Evolutionary conservation across 2,329 filamentous ascomycete species (phyloP).

Genomic region (Pseudohalonectria lignicola): DNA sequence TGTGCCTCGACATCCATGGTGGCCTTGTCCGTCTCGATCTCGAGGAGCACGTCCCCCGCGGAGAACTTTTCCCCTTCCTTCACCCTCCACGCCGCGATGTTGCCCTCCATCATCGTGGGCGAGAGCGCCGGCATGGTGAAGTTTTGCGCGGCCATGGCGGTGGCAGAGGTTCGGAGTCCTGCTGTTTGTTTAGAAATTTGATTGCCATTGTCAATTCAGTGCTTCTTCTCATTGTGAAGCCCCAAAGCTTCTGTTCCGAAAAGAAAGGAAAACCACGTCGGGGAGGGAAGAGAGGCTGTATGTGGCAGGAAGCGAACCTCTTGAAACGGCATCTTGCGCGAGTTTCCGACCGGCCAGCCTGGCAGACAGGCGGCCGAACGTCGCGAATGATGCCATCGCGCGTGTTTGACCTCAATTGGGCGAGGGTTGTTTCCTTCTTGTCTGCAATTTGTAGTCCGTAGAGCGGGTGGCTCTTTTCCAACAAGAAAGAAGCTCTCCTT

Average conservation of each 20-base stretch:
- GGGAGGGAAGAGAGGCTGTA: background rate
- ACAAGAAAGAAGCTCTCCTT: background rate
- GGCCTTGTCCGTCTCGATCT: slow-evolving; percentile 91
- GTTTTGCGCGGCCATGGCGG: slow-evolving; percentile 65
- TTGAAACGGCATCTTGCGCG: slow-evolving; percentile 35
- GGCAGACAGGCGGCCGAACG: slow-evolving; percentile 9
- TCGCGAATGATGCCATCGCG: slow-evolving; percentile 9
- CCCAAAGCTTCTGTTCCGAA: background rate
- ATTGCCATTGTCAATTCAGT: background rate
- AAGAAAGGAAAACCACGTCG: slow-evolving; percentile 4
- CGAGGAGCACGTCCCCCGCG: slow-evolving; percentile 76
- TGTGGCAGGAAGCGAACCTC: slow-evolving; percentile 38
- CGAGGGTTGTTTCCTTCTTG: background rate
- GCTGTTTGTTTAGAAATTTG: slow-evolving; percentile 6
- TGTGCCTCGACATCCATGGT: slow-evolving; percentile 93
- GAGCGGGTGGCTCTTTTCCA: background rate
- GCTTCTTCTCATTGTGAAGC: background rate
- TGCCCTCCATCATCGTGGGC: slow-evolving; percentile 89
- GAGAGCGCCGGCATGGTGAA: slow-evolving; percentile 88
- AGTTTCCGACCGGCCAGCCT: slow-evolving; percentile 32
- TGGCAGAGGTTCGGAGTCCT: slow-evolving; percentile 56
- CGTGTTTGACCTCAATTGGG: background rate
- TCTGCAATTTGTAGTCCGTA: background rate
- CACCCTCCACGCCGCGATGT: slow-evolving; percentile 74
- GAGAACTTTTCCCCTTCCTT: slow-evolving; percentile 78